These are phyloP conservation scores for Schizothecium vesticola DNA, from an alignment of 495 filamentous ascomycete species.

Conservation along the genomic window DNA sequence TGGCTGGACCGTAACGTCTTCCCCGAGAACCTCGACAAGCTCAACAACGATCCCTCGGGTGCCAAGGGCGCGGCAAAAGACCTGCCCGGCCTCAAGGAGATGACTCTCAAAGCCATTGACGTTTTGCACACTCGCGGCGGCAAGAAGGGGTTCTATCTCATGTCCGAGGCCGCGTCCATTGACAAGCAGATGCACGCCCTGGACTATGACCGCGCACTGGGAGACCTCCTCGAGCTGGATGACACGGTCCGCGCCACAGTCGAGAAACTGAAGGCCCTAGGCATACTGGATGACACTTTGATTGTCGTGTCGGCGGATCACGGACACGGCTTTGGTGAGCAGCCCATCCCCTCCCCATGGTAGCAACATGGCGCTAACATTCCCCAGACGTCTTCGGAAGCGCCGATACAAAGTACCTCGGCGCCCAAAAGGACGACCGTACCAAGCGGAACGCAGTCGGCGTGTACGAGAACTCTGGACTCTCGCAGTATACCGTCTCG, in stretches of 20 bases:
- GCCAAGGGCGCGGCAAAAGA: conserved; percentile 53
- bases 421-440: conserved; percentile 53
- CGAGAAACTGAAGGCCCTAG: conserved; percentile 50
- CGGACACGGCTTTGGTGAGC: conserved; percentile 63
- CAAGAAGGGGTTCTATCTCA: conserved; percentile 69
- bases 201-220: conserved; percentile 70
- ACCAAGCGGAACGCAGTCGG: conserved; percentile 63
- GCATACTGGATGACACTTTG: conserved; percentile 58
- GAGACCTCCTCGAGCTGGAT: conserved; percentile 70
- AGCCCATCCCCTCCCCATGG: background rate
- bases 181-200: conserved; percentile 77
- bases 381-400: conserved; percentile 37
- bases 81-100: conserved; percentile 70
- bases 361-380: background rate
- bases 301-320: conserved; percentile 71
- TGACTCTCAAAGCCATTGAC: conserved; percentile 74
- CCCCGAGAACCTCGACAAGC: conserved; percentile 51
- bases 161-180: conserved; percentile 70
- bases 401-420: conserved; percentile 55
- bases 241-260: conserved; percentile 66
- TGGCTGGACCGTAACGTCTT: conserved; percentile 74
- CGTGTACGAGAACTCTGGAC: conserved; percentile 58
- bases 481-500: conserved; percentile 60
- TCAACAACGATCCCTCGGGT: conserved; percentile 59
- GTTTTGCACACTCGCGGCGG: conserved; percentile 56